Evolutionary conservation across 768 basidiomycete species (phyloP), one percentile per base, ranked within the genome.

Genomic region (Boletus bicolor): DNA sequence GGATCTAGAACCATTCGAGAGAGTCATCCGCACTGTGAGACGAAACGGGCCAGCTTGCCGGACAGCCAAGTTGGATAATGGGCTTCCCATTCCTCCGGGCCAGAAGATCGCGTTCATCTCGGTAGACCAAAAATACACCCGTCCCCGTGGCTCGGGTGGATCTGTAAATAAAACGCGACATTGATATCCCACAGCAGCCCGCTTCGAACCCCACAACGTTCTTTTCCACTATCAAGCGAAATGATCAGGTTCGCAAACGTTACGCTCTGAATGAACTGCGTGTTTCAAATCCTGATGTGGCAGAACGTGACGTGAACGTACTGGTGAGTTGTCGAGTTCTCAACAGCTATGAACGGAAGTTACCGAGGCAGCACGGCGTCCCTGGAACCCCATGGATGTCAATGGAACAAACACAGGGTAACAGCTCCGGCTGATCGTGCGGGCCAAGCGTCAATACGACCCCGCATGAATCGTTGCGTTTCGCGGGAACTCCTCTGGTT

Each of bases 151-250:
- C 41, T 53, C 61, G n/a, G 11, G 26, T 54, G 42, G 42, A 34
- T 49, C 32, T 32, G 44, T 28, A 55, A 52, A 61, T 36, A 45
- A 58, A 44, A n/a, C 12, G 39, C 21, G 34, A 53, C 7, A 19
- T 28, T 41, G n/a, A 57, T 51, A 42, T 57, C 65, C 53, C 62
- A 49, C 54, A 58, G 37, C 28, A 45, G 14, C 39, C 39, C 24
- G 45, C 48, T 67, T 66, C 54, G 64, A 51, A 64, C 62, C 66
- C 67, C 62, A 46, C 58, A 56, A 57, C 62, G 67, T 61, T 67
- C 66, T 58, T 56, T 50, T 64, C 53, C 49, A 44, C 59, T 52
- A 44, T 51, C 56, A 63, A 58, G 47, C 52, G 58, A 64, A 35
- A 39, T 64, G 36, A 60, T 57, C 58, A 49, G 9, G 62, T 54